Base-by-base conservation (phyloP, 2,329 filamentous ascomycete genomes). In the Neofusicoccum laricinum region DNA sequence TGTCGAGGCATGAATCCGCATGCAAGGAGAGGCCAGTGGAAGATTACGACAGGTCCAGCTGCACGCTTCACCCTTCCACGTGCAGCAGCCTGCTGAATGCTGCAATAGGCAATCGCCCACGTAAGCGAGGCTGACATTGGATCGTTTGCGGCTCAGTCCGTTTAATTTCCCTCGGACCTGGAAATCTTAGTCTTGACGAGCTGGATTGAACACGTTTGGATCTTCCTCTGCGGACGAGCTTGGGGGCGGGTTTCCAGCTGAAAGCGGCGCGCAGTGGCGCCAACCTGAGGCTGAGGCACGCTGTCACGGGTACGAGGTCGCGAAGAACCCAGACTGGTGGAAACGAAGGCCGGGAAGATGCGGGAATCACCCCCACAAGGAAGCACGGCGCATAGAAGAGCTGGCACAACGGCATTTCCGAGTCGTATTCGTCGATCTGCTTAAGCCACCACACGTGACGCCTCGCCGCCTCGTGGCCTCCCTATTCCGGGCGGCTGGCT, bases 321-420 rank as follows among this genome's bases (percentile, higher is more conserved):
- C 40, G 41, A 55, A 51, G 10, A 25, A 32, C 55, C 55, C 55
- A 36, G n/a, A 21, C 55, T 21, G 55, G 3, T 43, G 55, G 55
- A 59, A 59, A 59, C 55, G 55, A 59, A 36, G 55, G 34, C 45
- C 55, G 55, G 55, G 55, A 59, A 46, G 55, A 46, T 59, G 55
- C 55, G 55, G 55, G 25, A 45, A 59, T 59, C 55, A 46, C 55
- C 55, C 25, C 55, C 55, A 59, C 55, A 59, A 25, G 40, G 17
- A 45, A 59, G 55, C 55, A 59, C 55, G 55, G 41, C 40, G 55
- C 55, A 59, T 46, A 25, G 40, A 34, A 34, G n/a, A 58, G 53
- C 40, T 58, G 53, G 53, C n/a, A 32, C 53, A 59, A 38, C 55
- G 55, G 55, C 41, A 59, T 59, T 25, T 59, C 55, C 55, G 55